These are phyloP conservation scores for Sphagnurus paluster DNA, from an alignment of 1,284 basidiomycete genomes.

Conservation along the genomic window DNA sequence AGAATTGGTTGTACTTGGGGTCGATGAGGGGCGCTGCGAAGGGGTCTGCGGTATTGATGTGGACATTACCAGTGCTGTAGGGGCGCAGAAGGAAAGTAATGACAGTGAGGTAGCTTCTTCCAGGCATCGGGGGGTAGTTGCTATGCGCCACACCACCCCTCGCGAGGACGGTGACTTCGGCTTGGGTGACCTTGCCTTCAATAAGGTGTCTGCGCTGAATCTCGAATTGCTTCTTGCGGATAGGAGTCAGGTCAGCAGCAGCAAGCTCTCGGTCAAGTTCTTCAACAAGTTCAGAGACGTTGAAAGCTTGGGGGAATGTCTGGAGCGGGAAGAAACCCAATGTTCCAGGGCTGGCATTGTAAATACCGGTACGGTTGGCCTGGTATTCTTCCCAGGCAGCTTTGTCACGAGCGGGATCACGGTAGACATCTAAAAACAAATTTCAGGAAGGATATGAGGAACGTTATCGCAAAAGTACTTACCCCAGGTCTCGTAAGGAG, in stretches of 20 bases:
- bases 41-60: slow-evolving; percentile 14
- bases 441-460: not conserved
- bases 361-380: slow-evolving; percentile 15
- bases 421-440: slow-evolving; percentile 10
- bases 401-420: slow-evolving; percentile 10
- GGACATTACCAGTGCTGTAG: slow-evolving; percentile 9
- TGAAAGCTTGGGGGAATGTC: slow-evolving; percentile 15
- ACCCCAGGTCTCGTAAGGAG: slow-evolving; percentile 15
- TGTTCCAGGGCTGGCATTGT: slow-evolving; percentile 12
- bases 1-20: slow-evolving; percentile 14
- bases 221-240: slow-evolving; percentile 17
- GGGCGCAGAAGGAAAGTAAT: slow-evolving; percentile 13
- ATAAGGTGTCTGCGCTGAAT: slow-evolving; percentile 14
- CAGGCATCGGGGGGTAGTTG: slow-evolving; percentile 10
- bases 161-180: slow-evolving; percentile 9
- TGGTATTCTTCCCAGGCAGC: slow-evolving; percentile 13
- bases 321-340: slow-evolving; percentile 17
- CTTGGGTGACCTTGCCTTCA: slow-evolving; percentile 9
- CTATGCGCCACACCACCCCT: slow-evolving; percentile 10
- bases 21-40: slow-evolving; percentile 9
- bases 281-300: slow-evolving; percentile 12
- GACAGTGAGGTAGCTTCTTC: slow-evolving; percentile 14
- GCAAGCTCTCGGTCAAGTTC: slow-evolving; percentile 15
- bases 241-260: slow-evolving; percentile 13
- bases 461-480: not conserved